Evolutionary conservation across 139 green algal genomes (phyloP).

Genomic region (Ulvella scutata): DNA sequence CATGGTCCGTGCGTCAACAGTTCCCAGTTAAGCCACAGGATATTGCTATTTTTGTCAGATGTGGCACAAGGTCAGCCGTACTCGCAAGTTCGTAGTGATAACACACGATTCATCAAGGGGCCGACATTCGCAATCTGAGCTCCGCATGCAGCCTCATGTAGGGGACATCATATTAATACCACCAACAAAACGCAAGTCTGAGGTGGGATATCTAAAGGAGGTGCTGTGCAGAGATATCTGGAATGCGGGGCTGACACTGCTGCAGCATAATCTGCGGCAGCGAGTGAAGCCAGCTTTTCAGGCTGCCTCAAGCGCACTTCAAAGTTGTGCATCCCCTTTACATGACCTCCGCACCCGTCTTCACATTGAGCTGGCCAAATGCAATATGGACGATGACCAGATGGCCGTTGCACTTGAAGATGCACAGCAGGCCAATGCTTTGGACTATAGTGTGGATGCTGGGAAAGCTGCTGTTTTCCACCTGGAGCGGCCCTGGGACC

Average conservation of each 20-base stretch:
- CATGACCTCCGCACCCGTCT: not conserved
- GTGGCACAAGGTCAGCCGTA: too few species aligned
- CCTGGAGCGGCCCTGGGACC: not conserved
- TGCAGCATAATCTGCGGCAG: not conserved
- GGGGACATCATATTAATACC: too few species aligned
- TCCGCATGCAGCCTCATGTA: too few species aligned
- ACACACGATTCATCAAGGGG: too few species aligned
- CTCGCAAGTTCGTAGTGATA: too few species aligned
- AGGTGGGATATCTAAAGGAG: too few species aligned
- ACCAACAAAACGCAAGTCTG: too few species aligned
- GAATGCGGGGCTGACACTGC: not conserved
- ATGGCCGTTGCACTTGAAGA: not conserved
- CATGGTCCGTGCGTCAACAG: too few species aligned
- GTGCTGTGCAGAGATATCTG: not conserved
- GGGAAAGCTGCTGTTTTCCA: not conserved
- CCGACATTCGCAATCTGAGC: too few species aligned
- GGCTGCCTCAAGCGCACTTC: not conserved
- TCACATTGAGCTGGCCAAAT: not conserved
- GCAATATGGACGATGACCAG: not conserved
- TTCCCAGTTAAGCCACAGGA: too few species aligned
- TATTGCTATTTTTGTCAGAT: too few species aligned
- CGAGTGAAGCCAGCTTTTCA: not conserved
- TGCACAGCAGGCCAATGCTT: not conserved
- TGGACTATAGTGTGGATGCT: not conserved
- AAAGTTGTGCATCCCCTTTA: not conserved